Base-by-base conservation (phyloP, 108 stramenopile genomes). In the Skeletonema marinoi region DNA sequence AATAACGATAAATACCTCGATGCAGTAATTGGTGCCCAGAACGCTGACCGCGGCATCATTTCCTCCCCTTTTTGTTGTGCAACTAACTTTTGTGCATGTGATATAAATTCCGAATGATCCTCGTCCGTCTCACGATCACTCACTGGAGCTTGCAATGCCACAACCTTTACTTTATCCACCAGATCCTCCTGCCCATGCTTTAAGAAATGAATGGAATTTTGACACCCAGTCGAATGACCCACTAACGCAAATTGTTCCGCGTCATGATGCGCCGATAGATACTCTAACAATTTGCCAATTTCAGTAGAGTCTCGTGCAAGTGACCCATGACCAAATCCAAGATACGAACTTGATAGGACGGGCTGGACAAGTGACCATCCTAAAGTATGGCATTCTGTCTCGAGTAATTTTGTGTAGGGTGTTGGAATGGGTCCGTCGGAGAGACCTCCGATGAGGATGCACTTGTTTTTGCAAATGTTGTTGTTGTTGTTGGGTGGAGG, bases 181-280 rank as follows among this genome's bases (percentile, higher is more conserved):
- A 87, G 54, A 35, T 88, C 86, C 46, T 39, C 62, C 16, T 68
- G 65, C 3, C 87, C 93, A 51, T 82, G 32, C 56, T 92, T 80
- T 74, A 97, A 71, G 74, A 92, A 97, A 70, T 96, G 88, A 8
- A 97, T 86, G 8, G 89, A 83, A 76, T 95, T 89, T 75, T 98
- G 98, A 82, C 96, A 97, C 36, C 98, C 98, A 0, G 98, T 97
- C 9, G 92, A 93, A 85, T 98, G 97, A 4, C 98, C 98, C 3
- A 98, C 91, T 14, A 98, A 62, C 6, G 90, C 83, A 64, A 97
- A 92, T 17, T 59, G 32, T 44, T 83, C 48, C 16, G 84, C 92
- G 21, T 77, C 60, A 51, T 87, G 88, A 80, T 89, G 87, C 16
- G 79, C 70, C 2, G 63, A 51, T 12, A 94, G 68, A 77, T 91